phyloP scores from a whole-genome alignment of 345 rosid genomes.

The Cochlearia excelsa region DNA sequence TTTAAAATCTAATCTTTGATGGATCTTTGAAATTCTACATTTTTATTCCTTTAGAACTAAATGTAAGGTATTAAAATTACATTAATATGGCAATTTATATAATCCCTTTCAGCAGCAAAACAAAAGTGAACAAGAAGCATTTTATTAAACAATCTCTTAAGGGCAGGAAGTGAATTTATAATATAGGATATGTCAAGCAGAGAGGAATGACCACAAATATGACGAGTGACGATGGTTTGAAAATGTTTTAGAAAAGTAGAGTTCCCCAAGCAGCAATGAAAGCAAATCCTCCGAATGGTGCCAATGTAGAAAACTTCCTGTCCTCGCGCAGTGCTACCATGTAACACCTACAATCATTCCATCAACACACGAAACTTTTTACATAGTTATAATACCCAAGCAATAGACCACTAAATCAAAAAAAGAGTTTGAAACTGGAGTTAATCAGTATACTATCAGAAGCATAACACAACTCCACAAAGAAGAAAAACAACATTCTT shows the following conservation, averaged over 20 bases:
- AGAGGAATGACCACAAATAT: constrained; percentile 6
- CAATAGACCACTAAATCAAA: not conserved
- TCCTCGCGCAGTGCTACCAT: constrained; percentile 79
- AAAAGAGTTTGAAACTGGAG: not conserved
- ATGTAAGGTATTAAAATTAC: not conserved
- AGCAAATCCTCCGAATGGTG: constrained; percentile 90
- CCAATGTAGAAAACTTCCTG: constrained; percentile 65
- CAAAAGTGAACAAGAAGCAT: not conserved
- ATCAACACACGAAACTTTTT: constrained; percentile 8
- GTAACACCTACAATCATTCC: constrained; percentile 57
- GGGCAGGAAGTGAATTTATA: constrained; percentile 1
- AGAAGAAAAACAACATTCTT: no score
- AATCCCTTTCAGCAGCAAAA: not conserved
- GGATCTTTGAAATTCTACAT: no score
- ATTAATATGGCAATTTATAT: not conserved
- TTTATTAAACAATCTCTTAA: constrained; percentile 16
- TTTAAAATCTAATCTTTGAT: no score
- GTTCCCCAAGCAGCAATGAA: constrained; percentile 84
- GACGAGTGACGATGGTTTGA: not conserved
- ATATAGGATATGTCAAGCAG: not conserved
- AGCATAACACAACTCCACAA: no score
- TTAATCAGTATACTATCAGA: no score
- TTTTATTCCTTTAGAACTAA: no score
- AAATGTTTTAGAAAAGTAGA: constrained; percentile 55
- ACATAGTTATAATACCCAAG: not conserved